A percentile compares a stretch with the other conserved stretches of the same genome.
phyloP scores from a whole-genome alignment of 1,139 yeast species.

The Hyphopichia pseudoburtonii region DNA sequence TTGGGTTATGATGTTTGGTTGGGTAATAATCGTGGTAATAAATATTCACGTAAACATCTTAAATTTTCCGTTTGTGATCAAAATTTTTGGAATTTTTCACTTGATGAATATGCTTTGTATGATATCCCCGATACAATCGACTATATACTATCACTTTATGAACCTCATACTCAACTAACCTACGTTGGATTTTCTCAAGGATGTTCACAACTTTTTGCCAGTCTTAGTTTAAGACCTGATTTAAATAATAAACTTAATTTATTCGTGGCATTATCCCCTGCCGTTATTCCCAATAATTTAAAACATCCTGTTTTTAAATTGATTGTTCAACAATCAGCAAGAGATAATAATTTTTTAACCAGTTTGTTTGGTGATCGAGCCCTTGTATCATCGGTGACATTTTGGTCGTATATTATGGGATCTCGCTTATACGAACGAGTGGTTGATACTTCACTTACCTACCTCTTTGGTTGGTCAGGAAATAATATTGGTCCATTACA shows the following conservation, averaged over 20 bases:
- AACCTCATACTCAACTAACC: conserved; percentile 17
- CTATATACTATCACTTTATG: conserved; percentile 42
- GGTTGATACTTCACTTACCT: conserved; percentile 36
- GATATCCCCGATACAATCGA: conserved; percentile 78
- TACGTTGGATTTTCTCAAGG: conserved; percentile 50
- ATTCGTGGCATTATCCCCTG: conserved; percentile 48
- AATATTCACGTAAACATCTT: conserved; percentile 40
- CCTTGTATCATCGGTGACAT: conserved; percentile 44
- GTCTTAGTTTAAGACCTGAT: conserved; percentile 38
- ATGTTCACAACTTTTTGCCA: conserved; percentile 45
- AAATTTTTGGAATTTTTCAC: conserved; percentile 79
- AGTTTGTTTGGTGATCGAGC: conserved; percentile 44
- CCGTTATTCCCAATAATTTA: conserved; percentile 42
- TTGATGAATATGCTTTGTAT: conserved; percentile 81
- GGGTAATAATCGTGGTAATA: conserved; percentile 39
- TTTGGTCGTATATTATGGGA: conserved; percentile 44
- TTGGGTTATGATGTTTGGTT: conserved; percentile 39
- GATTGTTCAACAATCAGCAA: conserved; percentile 37
- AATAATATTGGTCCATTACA: conserved; percentile 33
- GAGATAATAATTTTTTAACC: conserved; percentile 31
- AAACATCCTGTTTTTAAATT: conserved; percentile 37
- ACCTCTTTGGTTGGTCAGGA: conserved; percentile 45
- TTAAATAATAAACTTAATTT: conserved; percentile 31
- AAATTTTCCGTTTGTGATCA: conserved; percentile 39
- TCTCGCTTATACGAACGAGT: conserved; percentile 32